Conservation (phyloP, 1,139 yeast genomes). For the Yamadazyma friedrichii region DNA sequence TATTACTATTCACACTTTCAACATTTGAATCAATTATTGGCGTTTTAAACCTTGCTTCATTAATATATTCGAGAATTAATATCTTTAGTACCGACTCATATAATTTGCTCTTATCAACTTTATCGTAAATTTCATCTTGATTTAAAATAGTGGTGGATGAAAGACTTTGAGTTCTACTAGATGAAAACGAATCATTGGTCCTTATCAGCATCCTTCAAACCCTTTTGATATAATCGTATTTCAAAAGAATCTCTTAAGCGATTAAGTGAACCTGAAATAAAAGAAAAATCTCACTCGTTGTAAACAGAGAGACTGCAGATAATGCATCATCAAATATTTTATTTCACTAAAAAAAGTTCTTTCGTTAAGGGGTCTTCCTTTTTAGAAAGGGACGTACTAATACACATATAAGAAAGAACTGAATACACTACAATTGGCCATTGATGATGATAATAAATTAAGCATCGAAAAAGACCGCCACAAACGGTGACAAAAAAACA, state of each 20-base stretch:
- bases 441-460: too few species aligned
- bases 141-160: conserved; percentile 24
- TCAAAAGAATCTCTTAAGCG: too few species aligned
- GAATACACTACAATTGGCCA: too few species aligned
- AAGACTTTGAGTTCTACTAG: conserved; percentile 16
- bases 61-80: conserved; percentile 53
- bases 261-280: not conserved
- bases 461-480: too few species aligned
- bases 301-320: conserved; percentile 1
- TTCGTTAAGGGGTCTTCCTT: too few species aligned
- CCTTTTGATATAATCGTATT: not conserved
- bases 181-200: conserved; percentile 1
- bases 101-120: conserved; percentile 27
- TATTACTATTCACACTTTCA: not conserved
- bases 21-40: conserved; percentile 22
- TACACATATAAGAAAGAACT: too few species aligned
- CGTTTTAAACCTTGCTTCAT: conserved; percentile 56
- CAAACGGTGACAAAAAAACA: too few species aligned
- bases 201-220: conserved; percentile 6
- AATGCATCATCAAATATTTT: too few species aligned
- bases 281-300: not conserved
- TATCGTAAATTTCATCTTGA: conserved; percentile 22
- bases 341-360: too few species aligned
- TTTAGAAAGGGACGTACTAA: too few species aligned
- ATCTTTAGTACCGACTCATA: conserved; percentile 48